Evolutionary conservation across 192 early-diverging fungal species (phyloP).

Genomic region (Coemansia sp.): DNA sequence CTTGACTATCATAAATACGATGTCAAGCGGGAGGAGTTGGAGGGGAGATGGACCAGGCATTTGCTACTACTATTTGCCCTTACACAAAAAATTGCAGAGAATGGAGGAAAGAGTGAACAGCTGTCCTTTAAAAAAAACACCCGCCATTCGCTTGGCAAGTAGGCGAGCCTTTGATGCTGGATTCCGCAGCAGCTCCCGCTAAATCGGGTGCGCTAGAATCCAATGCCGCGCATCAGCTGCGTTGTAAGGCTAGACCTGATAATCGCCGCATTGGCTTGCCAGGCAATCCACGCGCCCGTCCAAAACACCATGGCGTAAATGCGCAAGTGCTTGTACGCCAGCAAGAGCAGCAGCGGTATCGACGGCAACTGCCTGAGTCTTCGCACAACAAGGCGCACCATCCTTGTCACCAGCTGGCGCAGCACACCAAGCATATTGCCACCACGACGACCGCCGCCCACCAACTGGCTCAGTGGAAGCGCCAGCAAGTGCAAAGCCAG

Average conservation of each 20-base stretch:
- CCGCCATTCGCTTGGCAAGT: too few relatives aligned
- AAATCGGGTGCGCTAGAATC: too few relatives aligned
- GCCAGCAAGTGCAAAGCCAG: conserved; percentile 26
- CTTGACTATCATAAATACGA: neutral
- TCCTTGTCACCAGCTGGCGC: conserved; percentile 1
- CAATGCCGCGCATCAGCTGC: conserved; percentile 36
- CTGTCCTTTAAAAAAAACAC: too few relatives aligned
- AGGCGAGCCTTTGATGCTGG: too few relatives aligned
- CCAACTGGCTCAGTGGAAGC: conserved; percentile 32
- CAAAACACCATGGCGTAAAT: conserved; percentile 41
- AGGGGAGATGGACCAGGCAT: neutral
- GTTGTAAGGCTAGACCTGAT: conserved; percentile 36
- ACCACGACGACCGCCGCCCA: conserved; percentile 30
- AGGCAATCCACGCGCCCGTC: conserved; percentile 42
- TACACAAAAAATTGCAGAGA: too few relatives aligned
- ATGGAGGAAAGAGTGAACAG: too few relatives aligned
- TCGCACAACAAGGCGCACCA: conserved; percentile 10
- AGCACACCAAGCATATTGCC: conserved; percentile 7
- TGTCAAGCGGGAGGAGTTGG: neutral
- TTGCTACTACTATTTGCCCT: neutral
- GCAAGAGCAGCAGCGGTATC: conserved; percentile 26
- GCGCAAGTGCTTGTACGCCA: conserved; percentile 48
- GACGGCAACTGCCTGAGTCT: conserved; percentile 19
- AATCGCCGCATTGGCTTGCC: conserved; percentile 47
- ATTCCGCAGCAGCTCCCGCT: too few relatives aligned